Evolutionary conservation across 805 yeast species (phyloP).

Genomic region (Teunomyces pallodes): DNA sequence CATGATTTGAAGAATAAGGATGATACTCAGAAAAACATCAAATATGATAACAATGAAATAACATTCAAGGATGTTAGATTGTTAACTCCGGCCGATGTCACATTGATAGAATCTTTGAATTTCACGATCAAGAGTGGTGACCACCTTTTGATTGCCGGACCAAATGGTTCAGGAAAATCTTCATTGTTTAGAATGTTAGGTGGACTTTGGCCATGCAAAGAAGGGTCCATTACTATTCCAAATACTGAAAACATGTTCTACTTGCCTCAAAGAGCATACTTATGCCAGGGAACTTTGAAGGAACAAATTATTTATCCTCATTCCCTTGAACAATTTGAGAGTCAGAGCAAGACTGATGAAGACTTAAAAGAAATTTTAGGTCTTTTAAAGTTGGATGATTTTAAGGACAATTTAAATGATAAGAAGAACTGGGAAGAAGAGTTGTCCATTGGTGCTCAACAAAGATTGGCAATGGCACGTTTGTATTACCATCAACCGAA

Average conservation of each 20-base stretch:
- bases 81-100: conserved; percentile 80
- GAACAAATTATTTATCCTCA: conserved; percentile 92
- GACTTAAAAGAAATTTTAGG: conserved; percentile 53
- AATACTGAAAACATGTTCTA: conserved; percentile 69
- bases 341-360: conserved; percentile 42
- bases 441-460: conserved; percentile 88
- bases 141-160: conserved; percentile 87
- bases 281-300: conserved; percentile 73
- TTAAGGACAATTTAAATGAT: conserved; percentile 45
- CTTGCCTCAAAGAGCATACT: conserved; percentile 89
- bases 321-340: conserved; percentile 54
- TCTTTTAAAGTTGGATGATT: conserved; percentile 58
- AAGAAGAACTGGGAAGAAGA: conserved; percentile 85
- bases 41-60: conserved; percentile 48
- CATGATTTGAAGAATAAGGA: conserved; percentile 26
- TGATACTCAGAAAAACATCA: conserved; percentile 20
- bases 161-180: conserved; percentile 95
- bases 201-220: conserved; percentile 84
- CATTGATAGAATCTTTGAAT: conserved; percentile 60
- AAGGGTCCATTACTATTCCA: conserved; percentile 62
- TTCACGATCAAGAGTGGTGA: conserved; percentile 79
- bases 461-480: conserved; percentile 89
- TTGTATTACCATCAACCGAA: conserved; percentile 87
- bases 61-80: conserved; percentile 76
- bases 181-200: conserved; percentile 88